Evolutionary conservation across 164 flowering plant species (phyloP).

Genomic region (Chimonanthus praecox): DNA sequence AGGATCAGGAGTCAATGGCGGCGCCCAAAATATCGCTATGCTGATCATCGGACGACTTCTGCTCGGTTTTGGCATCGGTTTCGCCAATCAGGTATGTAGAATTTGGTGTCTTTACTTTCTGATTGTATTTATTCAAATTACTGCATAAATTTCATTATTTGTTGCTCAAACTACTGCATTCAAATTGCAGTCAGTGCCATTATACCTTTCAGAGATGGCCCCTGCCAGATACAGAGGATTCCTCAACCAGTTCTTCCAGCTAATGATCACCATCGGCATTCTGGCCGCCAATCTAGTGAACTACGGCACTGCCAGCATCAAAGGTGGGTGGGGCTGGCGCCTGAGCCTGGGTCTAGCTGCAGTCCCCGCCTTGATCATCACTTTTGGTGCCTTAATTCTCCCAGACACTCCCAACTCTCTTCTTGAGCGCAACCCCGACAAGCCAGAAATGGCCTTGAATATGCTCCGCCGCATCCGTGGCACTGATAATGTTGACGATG

Average conservation of each 20-base stretch:
- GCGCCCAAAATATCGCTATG: slow-evolving; percentile 17
- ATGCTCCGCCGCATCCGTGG: no score
- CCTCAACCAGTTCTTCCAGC: slow-evolving; percentile 68
- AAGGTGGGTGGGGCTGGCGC: no score
- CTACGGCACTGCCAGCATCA: no score
- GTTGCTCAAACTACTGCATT: neutral
- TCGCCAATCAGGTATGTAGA: slow-evolving; percentile 20
- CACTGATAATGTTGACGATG: no score
- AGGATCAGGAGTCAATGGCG: slow-evolving; percentile 19
- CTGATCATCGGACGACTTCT: slow-evolving; percentile 12
- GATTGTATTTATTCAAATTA: no score
- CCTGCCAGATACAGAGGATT: slow-evolving; percentile 72
- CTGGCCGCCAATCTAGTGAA: neutral
- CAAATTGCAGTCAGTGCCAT: slow-evolving; percentile 47
- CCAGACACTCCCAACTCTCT: slow-evolving; percentile 85
- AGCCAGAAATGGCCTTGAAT: slow-evolving; percentile 35
- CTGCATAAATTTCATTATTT: no score
- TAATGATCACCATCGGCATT: slow-evolving; percentile 73
- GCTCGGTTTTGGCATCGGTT: slow-evolving; percentile 17
- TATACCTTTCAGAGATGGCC: slow-evolving; percentile 82
- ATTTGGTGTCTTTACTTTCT: no score
- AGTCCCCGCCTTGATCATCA: slow-evolving; percentile 68
- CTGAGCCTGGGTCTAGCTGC: no score
- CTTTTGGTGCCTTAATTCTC: slow-evolving; percentile 53
- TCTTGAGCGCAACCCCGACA: slow-evolving; percentile 46